Evolutionary conservation across 2,329 filamentous ascomycete genomes (phyloP).

Genomic region (Phialophora expanda): DNA sequence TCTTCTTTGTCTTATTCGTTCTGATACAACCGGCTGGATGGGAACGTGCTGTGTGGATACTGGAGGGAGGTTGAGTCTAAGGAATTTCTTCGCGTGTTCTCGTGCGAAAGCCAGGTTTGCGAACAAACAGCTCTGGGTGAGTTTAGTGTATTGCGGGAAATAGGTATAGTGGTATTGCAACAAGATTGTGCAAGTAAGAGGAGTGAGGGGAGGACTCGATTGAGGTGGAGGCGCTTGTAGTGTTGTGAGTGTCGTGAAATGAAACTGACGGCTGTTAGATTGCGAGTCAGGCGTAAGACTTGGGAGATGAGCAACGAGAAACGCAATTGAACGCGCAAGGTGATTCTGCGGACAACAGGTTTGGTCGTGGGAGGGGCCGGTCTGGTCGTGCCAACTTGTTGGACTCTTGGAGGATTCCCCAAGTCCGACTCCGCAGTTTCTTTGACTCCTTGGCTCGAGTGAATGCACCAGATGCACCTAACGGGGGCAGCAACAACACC

Average conservation of each 20-base stretch:
- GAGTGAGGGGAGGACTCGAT: slow-evolving; percentile 1
- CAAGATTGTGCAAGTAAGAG: background rate
- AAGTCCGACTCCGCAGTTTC: slow-evolving; percentile 15
- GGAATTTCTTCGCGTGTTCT: slow-evolving; percentile 54
- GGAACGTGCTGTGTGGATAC: slow-evolving; percentile 39
- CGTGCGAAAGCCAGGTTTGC: slow-evolving; percentile 53
- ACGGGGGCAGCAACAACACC: slow-evolving; percentile 15
- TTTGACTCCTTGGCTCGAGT: slow-evolving; percentile 18
- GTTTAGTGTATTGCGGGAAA: background rate
- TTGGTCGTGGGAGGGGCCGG: slow-evolving; percentile 12
- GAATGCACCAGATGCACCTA: slow-evolving; percentile 23
- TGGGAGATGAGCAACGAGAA: slow-evolving; percentile 1
- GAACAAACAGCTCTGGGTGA: background rate
- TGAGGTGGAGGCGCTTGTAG: background rate
- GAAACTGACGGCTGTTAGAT: background rate
- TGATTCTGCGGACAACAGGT: slow-evolving; percentile 5
- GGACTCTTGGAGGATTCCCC: slow-evolving; percentile 6
- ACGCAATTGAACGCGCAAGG: background rate
- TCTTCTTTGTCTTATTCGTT: slow-evolving; percentile 46
- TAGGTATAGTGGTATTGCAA: background rate
- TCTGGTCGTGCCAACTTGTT: slow-evolving; percentile 15
- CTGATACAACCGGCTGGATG: slow-evolving; percentile 42
- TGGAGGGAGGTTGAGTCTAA: slow-evolving; percentile 48
- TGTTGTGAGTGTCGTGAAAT: background rate
- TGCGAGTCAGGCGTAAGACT: background rate